A percentile compares a stretch with the other conserved stretches of the same genome.
phyloP scores from a whole-genome alignment of 1,284 basidiomycete species.

The Chondrostereum purpureum region DNA sequence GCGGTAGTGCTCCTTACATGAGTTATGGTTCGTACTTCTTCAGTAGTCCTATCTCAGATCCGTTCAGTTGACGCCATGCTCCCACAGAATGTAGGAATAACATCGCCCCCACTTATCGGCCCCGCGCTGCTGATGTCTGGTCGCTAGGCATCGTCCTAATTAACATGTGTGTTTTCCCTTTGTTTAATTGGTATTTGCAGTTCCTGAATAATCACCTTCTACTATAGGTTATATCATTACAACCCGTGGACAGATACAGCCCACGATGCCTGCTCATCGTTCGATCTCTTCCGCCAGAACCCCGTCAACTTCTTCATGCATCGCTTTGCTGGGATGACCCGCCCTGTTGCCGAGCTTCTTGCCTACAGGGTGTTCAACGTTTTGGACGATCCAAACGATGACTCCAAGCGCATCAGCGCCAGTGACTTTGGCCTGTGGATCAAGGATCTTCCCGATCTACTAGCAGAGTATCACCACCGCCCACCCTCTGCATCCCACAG shows the following conservation, averaged over 20 bases:
- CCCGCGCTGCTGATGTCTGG: slow-evolving; percentile 96
- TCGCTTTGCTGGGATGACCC: slow-evolving; percentile 90
- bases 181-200: slow-evolving; percentile 10
- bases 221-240: slow-evolving; percentile 84
- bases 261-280: slow-evolving; percentile 72
- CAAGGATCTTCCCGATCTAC: slow-evolving; percentile 68
- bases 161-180: slow-evolving; percentile 68
- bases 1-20: slow-evolving; percentile 99
- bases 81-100: slow-evolving; percentile 92
- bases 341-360: slow-evolving; percentile 81
- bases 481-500: slow-evolving; percentile 38
- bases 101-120: slow-evolving; percentile 86
- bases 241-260: slow-evolving; percentile 97
- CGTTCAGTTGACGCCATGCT: slow-evolving; percentile 11
- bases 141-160: slow-evolving; percentile 97
- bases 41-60: slow-evolving; percentile 6
- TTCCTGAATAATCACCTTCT: slow-evolving; percentile 12
- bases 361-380: slow-evolving; percentile 85
- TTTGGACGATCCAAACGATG: slow-evolving; percentile 52
- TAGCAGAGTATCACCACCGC: slow-evolving; percentile 35
- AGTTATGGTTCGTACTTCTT: slow-evolving; percentile 69
- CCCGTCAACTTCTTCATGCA: slow-evolving; percentile 84
- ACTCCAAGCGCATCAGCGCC: slow-evolving; percentile 65
- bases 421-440: slow-evolving; percentile 86
- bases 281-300: slow-evolving; percentile 74